A percentile compares a stretch with the other conserved stretches of the same genome.
Evolutionary conservation across 1,284 basidiomycete species (phyloP).

Genomic region (Papiliotrema terrestris): DNA sequence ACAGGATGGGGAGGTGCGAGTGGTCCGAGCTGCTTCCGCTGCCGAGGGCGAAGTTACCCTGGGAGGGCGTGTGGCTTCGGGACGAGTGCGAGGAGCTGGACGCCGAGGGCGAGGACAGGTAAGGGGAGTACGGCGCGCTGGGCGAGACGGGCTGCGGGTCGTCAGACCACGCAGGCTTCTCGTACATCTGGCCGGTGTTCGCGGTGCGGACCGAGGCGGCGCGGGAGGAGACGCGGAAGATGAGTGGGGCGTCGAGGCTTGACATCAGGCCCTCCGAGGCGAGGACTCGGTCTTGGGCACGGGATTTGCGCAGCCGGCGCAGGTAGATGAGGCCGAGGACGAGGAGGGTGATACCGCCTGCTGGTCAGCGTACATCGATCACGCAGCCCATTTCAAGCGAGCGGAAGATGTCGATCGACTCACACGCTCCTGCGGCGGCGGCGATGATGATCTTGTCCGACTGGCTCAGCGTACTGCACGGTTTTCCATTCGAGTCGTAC

Average conservation of each 20-base stretch:
- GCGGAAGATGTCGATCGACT: background rate
- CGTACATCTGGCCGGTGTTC: background rate
- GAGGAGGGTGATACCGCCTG: constrained; percentile 17
- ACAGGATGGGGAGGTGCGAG: constrained; percentile 37
- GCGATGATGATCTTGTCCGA: background rate
- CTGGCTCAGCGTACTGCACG: background rate
- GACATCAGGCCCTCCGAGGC: background rate
- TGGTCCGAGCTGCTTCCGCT: constrained; percentile 22
- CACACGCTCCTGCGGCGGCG: background rate
- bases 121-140: constrained; percentile 16
- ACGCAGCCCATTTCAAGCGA: background rate
- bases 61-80: no score
- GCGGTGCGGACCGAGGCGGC: no score
- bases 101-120: no score
- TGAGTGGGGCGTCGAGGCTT: background rate
- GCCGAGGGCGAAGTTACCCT: no score
- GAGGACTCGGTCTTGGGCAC: constrained; percentile 8
- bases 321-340: constrained; percentile 10
- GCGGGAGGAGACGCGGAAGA: background rate
- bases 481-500: constrained; percentile 31
- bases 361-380: background rate
- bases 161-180: background rate
- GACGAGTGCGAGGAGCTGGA: no score
- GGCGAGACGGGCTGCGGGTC: background rate
- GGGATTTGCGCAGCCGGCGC: constrained; percentile 3